Conservation (phyloP, 352 stramenopile genomes). For the Phytophthora rubi region DNA sequence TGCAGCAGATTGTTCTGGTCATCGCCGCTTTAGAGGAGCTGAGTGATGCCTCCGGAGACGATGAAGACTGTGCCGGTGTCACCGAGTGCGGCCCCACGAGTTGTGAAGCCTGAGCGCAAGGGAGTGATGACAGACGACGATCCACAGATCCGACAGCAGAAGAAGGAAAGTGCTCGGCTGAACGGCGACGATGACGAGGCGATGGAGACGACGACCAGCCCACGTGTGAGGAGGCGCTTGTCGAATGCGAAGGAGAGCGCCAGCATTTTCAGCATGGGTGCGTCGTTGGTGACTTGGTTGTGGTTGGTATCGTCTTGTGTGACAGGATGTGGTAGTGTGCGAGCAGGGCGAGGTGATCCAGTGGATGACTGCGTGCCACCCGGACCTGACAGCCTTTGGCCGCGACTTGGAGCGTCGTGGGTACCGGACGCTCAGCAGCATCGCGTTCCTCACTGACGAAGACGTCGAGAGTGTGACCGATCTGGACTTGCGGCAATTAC, state of each 20-base stretch:
- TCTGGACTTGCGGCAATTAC: slow-evolving; percentile 43
- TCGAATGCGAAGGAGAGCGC: slow-evolving; percentile 82
- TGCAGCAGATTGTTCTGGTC: neutral
- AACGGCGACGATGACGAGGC: slow-evolving; percentile 23
- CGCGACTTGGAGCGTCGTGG: slow-evolving; percentile 64
- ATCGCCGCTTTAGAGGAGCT: neutral
- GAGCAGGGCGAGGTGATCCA: slow-evolving; percentile 84
- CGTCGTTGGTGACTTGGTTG: neutral
- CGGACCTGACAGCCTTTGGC: slow-evolving; percentile 66
- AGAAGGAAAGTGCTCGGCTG: slow-evolving; percentile 8
- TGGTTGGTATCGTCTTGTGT: neutral
- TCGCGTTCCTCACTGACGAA: slow-evolving; percentile 83
- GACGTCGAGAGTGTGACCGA: slow-evolving; percentile 54
- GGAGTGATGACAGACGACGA: slow-evolving; percentile 19
- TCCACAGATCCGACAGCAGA: slow-evolving; percentile 28
- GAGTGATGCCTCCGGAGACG: slow-evolving; percentile 18
- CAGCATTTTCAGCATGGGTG: slow-evolving; percentile 73
- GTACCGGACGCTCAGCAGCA: slow-evolving; percentile 79
- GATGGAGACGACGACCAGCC: slow-evolving; percentile 42
- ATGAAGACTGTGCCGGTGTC: slow-evolving; percentile 24
- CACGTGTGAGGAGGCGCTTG: slow-evolving; percentile 70
- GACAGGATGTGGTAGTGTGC: slow-evolving; percentile 49
- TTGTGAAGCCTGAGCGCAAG: slow-evolving; percentile 21
- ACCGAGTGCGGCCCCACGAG: neutral
- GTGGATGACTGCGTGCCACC: slow-evolving; percentile 84